Conservation (phyloP, 2,329 filamentous ascomycete genomes). For the Dactylellina leptospora region DNA sequence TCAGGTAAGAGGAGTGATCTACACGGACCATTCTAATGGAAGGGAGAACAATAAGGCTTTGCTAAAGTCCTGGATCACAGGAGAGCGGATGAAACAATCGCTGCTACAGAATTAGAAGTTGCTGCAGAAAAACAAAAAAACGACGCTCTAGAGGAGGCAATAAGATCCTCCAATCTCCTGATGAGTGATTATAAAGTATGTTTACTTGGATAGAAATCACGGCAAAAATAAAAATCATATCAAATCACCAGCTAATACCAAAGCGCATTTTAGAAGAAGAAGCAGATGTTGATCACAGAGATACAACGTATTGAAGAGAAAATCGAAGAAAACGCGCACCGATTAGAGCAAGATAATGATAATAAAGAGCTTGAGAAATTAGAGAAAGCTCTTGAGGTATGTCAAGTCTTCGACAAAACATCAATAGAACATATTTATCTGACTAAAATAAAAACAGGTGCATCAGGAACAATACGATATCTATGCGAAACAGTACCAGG, state of each 20-base stretch:
- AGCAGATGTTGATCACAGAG: constrained; percentile 70
- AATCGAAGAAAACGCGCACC: constrained; percentile 72
- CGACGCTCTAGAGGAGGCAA: not conserved
- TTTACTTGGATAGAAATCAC: too few relatives aligned
- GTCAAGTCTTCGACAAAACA: not conserved
- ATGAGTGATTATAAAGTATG: constrained; percentile 4
- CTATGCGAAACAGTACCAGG: constrained; percentile 22
- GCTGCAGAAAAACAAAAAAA: not conserved
- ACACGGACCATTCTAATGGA: not conserved
- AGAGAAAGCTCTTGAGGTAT: constrained; percentile 58
- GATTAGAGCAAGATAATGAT: constrained; percentile 68
- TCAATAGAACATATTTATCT: not conserved
- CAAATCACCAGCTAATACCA: not conserved
- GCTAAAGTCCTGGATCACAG: not conserved
- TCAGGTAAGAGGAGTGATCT: constrained; percentile 62
- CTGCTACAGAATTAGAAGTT: constrained; percentile 4
- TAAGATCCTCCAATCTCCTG: not conserved
- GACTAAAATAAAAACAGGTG: constrained; percentile 5
- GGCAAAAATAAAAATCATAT: too few relatives aligned
- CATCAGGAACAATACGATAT: constrained; percentile 18
- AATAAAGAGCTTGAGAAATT: constrained; percentile 73
- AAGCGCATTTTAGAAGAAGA: constrained; percentile 60
- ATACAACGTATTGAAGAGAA: constrained; percentile 67
- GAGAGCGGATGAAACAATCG: constrained; percentile 6
- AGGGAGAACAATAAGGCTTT: not conserved